phyloP scores from a whole-genome alignment of 371 early-diverging fungal genomes.

The Parasitella parasitica region DNA sequence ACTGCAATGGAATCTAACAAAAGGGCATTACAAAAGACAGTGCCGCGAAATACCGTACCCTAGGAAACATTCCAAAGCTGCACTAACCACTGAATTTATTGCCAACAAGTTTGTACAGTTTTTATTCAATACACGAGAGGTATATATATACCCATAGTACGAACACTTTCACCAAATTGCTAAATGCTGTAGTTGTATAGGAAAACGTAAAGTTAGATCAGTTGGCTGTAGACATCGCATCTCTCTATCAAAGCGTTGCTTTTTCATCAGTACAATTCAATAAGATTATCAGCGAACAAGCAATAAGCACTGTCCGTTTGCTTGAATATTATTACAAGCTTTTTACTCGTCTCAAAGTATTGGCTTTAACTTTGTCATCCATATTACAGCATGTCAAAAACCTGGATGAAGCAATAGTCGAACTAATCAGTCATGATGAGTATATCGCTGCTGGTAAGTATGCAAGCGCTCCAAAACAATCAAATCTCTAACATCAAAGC shows the following conservation, averaged over 20 bases:
- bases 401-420: not conserved
- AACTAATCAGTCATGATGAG: not conserved
- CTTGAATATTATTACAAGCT: constrained; percentile 4
- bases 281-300: not conserved
- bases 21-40: not conserved
- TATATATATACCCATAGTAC: not conserved
- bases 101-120: not conserved
- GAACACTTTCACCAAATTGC: not conserved
- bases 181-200: too few species aligned
- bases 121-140: not conserved
- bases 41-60: not conserved
- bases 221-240: not conserved
- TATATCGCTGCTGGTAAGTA: not conserved
- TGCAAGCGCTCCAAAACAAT: too few species aligned
- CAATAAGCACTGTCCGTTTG: not conserved
- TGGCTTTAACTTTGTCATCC: not conserved
- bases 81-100: not conserved
- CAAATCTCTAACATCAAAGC: not conserved
- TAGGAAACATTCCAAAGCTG: not conserved
- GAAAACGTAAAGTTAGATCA: not conserved
- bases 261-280: constrained; percentile 4
- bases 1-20: constrained; percentile 17
- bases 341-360: not conserved
- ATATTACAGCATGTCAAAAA: not conserved
- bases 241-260: not conserved